Evolutionary conservation across 352 stramenopile genomes (phyloP), one percentile per base, ranked within the genome.

Genomic region (Globisporangium lucens): DNA sequence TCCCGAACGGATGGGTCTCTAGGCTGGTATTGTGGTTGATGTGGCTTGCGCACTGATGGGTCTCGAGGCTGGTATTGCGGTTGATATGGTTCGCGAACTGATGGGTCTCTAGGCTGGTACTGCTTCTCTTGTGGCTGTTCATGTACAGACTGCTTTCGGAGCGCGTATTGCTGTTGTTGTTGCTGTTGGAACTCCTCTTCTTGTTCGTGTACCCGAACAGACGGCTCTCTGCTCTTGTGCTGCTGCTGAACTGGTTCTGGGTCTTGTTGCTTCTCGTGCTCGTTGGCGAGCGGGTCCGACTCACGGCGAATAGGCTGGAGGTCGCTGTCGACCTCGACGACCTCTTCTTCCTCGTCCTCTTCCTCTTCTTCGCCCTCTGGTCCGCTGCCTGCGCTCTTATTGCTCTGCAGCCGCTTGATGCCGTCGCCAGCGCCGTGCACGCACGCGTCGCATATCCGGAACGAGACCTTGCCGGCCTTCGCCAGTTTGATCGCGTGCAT

Each of bases 381-480:
- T 22, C 46, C 61, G 56, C 68, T 47, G 30, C 61, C 41, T 64
- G 30, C 4, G 51, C 36, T 35, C 64, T 73, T 67, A 58, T 69
- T 67, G 60, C 74, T 57, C 22, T 29, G 51, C 13, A 57, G 24
- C 17, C 22, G 51, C 51, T 57, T 29, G 22, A 67, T 70, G 36
- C 62, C 53, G n/a, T 82, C 75, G 7, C 75, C 73, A 15, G 66
- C 46, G 9, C 77, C 80, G 17, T 79, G 67, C 15, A 77, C 61
- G 52, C 83, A 91, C 27, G 76, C 73, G n/a, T 75, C 58, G 57
- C 83, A 91, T 59, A 91, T 89, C 29, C 83, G 83, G 41, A 91
- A 82, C 22, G 83, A 76, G 15, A 67, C 76, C 53, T 80, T 87
- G 43, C 76, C 79, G 15, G 81, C 74, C 58, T 83, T 85, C 12